Conservation (phyloP, 805 yeast species). For the Kodamaea kakaduensis region DNA sequence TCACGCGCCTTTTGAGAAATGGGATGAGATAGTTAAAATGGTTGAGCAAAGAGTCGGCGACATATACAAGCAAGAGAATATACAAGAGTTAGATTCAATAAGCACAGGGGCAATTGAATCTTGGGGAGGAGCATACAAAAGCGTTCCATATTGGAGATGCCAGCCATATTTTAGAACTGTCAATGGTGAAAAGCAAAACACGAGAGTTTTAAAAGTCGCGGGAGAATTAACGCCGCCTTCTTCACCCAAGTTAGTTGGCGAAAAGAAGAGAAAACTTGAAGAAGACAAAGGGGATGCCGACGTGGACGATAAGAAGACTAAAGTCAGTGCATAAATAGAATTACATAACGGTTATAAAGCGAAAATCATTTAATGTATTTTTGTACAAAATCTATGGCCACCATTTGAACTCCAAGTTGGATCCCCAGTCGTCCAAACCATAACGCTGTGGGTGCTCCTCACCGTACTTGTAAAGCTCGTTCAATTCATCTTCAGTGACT, state of each 20-base stretch:
- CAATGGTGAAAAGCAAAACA: conserved; percentile 57
- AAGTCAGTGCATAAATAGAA: no score
- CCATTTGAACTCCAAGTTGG: conserved; percentile 33
- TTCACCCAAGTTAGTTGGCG: conserved; percentile 1
- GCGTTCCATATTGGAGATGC: conserved; percentile 91
- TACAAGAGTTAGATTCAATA: conserved; percentile 54
- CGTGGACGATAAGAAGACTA: no score
- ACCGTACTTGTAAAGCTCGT: conserved; percentile 28
- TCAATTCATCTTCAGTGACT: conserved; percentile 35
- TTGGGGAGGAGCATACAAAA: conserved; percentile 82
- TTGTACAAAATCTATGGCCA: no score
- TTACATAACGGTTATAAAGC: no score
- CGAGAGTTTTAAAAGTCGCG: conserved; percentile 36
- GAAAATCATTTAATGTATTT: background rate
- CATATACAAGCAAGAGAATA: conserved; percentile 50
- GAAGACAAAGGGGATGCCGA: conserved; percentile 3
- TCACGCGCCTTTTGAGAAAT: conserved; percentile 32
- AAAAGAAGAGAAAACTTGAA: conserved; percentile 5
- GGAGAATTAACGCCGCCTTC: conserved; percentile 21
- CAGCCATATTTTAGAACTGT: conserved; percentile 94
- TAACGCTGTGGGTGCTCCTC: conserved; percentile 28
- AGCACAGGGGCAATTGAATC: conserved; percentile 49
- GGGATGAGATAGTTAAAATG: conserved; percentile 51
- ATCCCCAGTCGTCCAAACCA: conserved; percentile 33
- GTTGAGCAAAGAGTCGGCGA: conserved; percentile 66